A percentile compares a stretch with the other conserved stretches of the same genome.
phyloP scores from a whole-genome alignment of 2,329 filamentous ascomycete species.

The Stachybotrys chartarum region DNA sequence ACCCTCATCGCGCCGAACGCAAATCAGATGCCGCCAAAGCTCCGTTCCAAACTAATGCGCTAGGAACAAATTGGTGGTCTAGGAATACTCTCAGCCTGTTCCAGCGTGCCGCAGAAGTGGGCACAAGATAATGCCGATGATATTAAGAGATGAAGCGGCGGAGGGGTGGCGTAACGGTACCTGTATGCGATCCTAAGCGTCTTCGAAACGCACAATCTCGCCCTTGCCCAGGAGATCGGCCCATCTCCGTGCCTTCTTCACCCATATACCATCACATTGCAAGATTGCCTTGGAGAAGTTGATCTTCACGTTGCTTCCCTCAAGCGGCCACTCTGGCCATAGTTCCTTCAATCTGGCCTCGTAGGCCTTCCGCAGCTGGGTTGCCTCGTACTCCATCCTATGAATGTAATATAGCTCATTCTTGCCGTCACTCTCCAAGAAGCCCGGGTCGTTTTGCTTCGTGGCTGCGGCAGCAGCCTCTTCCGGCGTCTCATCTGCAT shows the following conservation, averaged over 20 bases:
- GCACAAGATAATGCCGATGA: no score
- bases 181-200: background rate
- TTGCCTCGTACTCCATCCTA: slow-evolving; percentile 31
- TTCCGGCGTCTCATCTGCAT: slow-evolving; percentile 17
- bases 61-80: no score
- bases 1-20: no score
- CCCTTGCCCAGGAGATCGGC: background rate
- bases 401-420: slow-evolving; percentile 31
- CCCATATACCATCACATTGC: slow-evolving; percentile 5
- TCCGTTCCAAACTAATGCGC: no score
- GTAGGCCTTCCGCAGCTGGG: slow-evolving; percentile 25
- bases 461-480: background rate
- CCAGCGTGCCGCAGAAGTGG: no score
- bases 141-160: no score
- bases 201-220: background rate
- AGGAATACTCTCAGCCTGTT: no score
- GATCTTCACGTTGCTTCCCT: slow-evolving; percentile 16
- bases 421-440: slow-evolving; percentile 30
- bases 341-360: slow-evolving; percentile 19
- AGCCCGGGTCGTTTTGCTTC: slow-evolving; percentile 6
- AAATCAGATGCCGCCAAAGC: no score
- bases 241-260: slow-evolving; percentile 4
- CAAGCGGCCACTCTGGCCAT: slow-evolving; percentile 17
- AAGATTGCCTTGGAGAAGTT: slow-evolving; percentile 21
- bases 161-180: background rate